A percentile compares a stretch with the other conserved stretches of the same genome.
Evolutionary conservation across 768 basidiomycete species (phyloP).

Genomic region (Pleurotus eryngii): DNA sequence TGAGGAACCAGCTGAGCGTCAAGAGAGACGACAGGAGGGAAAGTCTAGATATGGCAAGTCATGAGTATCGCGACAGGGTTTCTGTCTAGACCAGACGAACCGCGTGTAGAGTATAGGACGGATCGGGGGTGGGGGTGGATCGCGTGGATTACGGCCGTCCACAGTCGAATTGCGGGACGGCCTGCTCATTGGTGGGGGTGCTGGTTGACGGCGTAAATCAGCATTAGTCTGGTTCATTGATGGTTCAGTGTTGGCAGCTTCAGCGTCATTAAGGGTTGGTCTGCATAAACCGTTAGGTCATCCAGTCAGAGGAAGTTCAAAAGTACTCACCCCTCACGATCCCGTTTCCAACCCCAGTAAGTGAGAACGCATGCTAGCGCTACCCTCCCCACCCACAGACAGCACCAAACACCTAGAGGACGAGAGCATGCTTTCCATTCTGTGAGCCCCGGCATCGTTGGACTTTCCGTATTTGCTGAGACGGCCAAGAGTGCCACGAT

Average conservation of each 20-base stretch:
- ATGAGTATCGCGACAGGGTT: constrained; percentile 14
- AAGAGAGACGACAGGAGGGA: constrained; percentile 64
- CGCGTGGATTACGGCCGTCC: not conserved
- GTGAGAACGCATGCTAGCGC: constrained; percentile 39
- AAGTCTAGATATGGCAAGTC: constrained; percentile 34
- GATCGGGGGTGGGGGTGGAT: constrained; percentile 9
- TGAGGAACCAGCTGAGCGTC: constrained; percentile 80
- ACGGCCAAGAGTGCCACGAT: constrained; percentile 45
- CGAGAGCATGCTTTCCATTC: constrained; percentile 54
- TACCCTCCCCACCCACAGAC: constrained; percentile 50
- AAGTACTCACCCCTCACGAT: constrained; percentile 22
- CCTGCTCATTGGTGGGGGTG: not conserved
- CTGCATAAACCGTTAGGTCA: constrained; percentile 2
- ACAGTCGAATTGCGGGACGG: not conserved
- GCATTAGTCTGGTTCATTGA: constrained; percentile 4
- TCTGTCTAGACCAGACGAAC: constrained; percentile 27
- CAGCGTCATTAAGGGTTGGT: not conserved
- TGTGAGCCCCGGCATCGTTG: constrained; percentile 27
- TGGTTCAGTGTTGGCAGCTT: constrained; percentile 6
- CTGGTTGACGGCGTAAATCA: not conserved
- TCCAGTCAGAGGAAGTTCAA: constrained; percentile 15
- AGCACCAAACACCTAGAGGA: constrained; percentile 56
- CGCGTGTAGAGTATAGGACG: constrained; percentile 33
- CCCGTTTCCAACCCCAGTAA: constrained; percentile 46
- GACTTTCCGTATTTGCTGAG: constrained; percentile 41